These are phyloP conservation scores for Xylaria sp. DNA, from an alignment of 2,329 filamentous ascomycete genomes.

Conservation along the genomic window DNA sequence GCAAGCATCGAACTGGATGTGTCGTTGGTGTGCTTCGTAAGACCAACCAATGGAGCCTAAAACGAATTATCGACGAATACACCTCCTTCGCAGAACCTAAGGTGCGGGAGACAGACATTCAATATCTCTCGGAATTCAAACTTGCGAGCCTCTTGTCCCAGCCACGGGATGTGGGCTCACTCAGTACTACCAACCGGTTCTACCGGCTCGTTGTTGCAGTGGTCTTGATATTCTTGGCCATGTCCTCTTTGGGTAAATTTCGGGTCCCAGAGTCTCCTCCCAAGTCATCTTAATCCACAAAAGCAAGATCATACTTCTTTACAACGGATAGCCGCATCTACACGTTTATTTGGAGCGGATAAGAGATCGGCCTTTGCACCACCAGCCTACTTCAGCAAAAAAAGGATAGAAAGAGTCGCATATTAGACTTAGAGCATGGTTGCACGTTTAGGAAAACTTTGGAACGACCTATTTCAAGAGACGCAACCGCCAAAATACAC, in stretches of 20 bases:
- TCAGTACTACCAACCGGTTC: constrained; percentile 30
- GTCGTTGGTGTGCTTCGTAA: constrained; percentile 84
- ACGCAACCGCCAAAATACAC: constrained; percentile 9
- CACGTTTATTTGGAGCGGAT: constrained; percentile 2
- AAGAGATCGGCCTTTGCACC: neutral
- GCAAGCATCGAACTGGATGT: constrained; percentile 91
- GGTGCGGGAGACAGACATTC: constrained; percentile 67
- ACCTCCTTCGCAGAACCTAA: constrained; percentile 70
- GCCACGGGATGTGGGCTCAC: constrained; percentile 1
- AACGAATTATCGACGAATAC: constrained; percentile 78
- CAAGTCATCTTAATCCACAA: neutral
- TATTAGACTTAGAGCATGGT: constrained; percentile 16
- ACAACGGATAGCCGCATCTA: neutral
- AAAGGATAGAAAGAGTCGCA: constrained; percentile 16
- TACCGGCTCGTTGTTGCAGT: constrained; percentile 36
- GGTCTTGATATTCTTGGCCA: constrained; percentile 22
- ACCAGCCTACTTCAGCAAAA: neutral
- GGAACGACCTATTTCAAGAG: neutral
- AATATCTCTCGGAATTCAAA: constrained; percentile 66
- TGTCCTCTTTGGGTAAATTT: constrained; percentile 29
- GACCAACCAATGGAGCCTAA: constrained; percentile 72
- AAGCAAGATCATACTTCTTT: neutral
- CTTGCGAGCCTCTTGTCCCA: constrained; percentile 48
- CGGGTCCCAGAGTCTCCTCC: constrained; percentile 9
- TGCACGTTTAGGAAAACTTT: neutral